Evolutionary conservation across 495 filamentous ascomycete genomes (phyloP).

Genomic region (Alectoria sarmentosa): DNA sequence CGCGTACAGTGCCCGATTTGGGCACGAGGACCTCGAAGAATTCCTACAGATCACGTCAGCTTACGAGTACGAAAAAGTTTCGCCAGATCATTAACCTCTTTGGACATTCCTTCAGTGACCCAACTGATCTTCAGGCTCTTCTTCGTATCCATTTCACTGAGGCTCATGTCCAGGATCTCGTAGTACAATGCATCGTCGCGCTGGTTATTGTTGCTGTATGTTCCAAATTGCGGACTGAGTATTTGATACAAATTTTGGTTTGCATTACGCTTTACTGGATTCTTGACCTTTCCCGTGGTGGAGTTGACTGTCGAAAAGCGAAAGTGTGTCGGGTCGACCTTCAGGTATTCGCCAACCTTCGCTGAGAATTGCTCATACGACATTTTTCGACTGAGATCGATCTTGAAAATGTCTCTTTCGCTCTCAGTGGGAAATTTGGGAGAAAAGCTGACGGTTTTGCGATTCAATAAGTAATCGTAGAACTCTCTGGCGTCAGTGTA

Average conservation of each 20-base stretch:
- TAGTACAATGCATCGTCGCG: constrained; percentile 74
- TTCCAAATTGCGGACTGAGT: constrained; percentile 57
- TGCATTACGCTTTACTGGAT: constrained; percentile 62
- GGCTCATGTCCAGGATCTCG: constrained; percentile 86
- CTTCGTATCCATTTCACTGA: constrained; percentile 88
- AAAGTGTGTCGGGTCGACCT: constrained; percentile 76
- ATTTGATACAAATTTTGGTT: constrained; percentile 63
- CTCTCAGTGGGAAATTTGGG: constrained; percentile 46
- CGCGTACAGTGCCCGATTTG: constrained; percentile 69
- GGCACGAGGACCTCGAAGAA: constrained; percentile 71
- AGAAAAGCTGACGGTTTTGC: constrained; percentile 61
- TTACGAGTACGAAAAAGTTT: background rate
- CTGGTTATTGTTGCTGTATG: constrained; percentile 59
- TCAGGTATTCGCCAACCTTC: constrained; percentile 74
- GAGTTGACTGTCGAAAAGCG: constrained; percentile 81
- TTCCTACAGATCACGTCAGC: constrained; percentile 47
- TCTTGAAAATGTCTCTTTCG: constrained; percentile 54
- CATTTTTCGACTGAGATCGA: constrained; percentile 78
- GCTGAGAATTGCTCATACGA: constrained; percentile 83
- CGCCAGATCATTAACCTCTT: constrained; percentile 55
- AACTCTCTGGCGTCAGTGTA: constrained; percentile 68
- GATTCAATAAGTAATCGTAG: constrained; percentile 88
- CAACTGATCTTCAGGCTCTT: constrained; percentile 74
- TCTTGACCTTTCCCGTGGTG: constrained; percentile 64
- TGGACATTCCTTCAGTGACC: constrained; percentile 82